phyloP scores from a whole-genome alignment of 768 basidiomycete species.

The Boletus sp. region DNA sequence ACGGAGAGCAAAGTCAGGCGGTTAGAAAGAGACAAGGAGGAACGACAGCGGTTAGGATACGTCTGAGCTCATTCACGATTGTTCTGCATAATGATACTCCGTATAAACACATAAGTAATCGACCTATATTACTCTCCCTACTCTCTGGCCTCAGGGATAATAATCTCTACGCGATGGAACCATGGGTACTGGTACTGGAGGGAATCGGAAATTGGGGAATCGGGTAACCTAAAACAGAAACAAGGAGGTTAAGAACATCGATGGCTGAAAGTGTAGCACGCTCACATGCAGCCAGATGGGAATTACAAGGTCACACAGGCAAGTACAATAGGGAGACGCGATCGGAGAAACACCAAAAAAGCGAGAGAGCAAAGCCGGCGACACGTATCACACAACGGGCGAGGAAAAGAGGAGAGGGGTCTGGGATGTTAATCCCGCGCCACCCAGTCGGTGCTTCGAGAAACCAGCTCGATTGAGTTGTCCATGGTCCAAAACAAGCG shows the following conservation, averaged over 20 bases:
- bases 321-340: slow-evolving; percentile 20
- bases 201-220: slow-evolving; percentile 12
- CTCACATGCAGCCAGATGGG: slow-evolving; percentile 12
- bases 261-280: slow-evolving; percentile 3
- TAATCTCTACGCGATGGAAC: slow-evolving; percentile 7
- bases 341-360: slow-evolving; percentile 10
- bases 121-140: slow-evolving; percentile 18
- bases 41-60: slow-evolving; percentile 61
- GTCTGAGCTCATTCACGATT: slow-evolving; percentile 30
- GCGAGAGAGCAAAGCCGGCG: neutral
- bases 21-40: slow-evolving; percentile 61
- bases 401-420: neutral
- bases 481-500: slow-evolving; percentile 91
- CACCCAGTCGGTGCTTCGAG: slow-evolving; percentile 85
- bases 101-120: slow-evolving; percentile 20
- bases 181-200: slow-evolving; percentile 11
- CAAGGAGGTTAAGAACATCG: slow-evolving; percentile 13
- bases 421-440: slow-evolving; percentile 52
- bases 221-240: slow-evolving; percentile 23
- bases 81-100: slow-evolving; percentile 12
- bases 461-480: slow-evolving; percentile 82
- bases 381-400: slow-evolving; percentile 11
- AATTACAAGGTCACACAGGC: slow-evolving; percentile 23
- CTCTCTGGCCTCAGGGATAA: slow-evolving; percentile 4
- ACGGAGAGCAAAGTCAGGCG: slow-evolving; percentile 57